Evolutionary conservation across 2,329 filamentous ascomycete species (phyloP), one percentile per base, ranked within the genome.

Genomic region (Arthrobotrys entomopaga): DNA sequence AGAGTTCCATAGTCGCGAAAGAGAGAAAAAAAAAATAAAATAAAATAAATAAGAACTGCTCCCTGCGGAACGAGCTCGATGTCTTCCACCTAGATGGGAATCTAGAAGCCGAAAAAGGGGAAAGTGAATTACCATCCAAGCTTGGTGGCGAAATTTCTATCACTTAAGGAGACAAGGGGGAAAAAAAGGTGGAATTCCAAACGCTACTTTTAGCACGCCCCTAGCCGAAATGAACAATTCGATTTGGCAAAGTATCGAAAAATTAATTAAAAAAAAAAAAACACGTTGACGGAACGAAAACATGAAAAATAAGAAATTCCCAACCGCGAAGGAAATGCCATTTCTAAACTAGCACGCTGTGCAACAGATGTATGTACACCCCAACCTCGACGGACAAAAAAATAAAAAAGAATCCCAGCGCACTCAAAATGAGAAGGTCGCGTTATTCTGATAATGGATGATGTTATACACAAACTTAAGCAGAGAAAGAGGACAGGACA

Each of bases 111-210:
- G 48, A 26, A 74, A 74, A 74, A 63, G 70, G 70, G 70, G 70
- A 74, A 74, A 74, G 63, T 74, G 57, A 67, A 67, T 74, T 74
- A 63, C 70, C 70, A 74, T 74, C 63, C 43, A 58, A 65, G 53
- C 54, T 57, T 49, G 52, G 70, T 74, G 70, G 63, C 70, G 70
- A 74, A 63, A n/a, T 61, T 74, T 67, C 43, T 57, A 56, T 61
- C 43, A n/a, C 42, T 48, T 19, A 8, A 10, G 29, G 26, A 29
- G n/a, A n/a, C n/a, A 29, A 29, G 26, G 10, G 10, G 10, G 10
- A 34, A 34, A 34, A 16, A 58, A 52, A 13, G 20, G 70, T 74
- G 63, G 70, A 43, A 52, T 57, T 56, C 53, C 48, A 57, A 59
- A 71, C 46, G 49, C 15, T 42, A 58, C 40, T 42, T 66, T 61